Evolutionary conservation across 2,329 filamentous ascomycete genomes (phyloP), one percentile per base, ranked within the genome.

Genomic region (Apiospora marii): DNA sequence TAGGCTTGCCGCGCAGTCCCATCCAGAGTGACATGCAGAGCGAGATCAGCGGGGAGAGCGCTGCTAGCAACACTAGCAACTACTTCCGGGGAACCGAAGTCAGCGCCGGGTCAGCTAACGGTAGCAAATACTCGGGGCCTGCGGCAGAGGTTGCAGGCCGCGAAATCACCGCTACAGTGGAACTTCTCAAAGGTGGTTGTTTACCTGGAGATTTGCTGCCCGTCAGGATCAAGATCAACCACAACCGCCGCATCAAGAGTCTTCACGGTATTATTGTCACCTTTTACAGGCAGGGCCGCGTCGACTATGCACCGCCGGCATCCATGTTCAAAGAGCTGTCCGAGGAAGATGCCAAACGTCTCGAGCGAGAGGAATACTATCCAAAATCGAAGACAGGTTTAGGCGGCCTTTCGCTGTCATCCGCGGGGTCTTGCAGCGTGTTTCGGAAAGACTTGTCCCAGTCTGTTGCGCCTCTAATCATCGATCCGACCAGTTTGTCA

Each of bases 391-490:
- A 93, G 74, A 97, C 95, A 0, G 95, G 95, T 0, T 88, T 98
- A 10, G 94, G 93, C 22, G 95, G 95, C 0, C 85, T 98, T 41
- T 97, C 95, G 1, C 87, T 98, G 53, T 94, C 94, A 1, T 96
- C 94, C 1, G 93, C 93, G 8, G 92, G 94, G 49, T 95, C 95
- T 2, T 96, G 92, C 80, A 96, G 95, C 81, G 89, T 96, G n/a
- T 98, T 98, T 81, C 92, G 96, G 71, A 98, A 98, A 81, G 96
- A 99, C 81, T 85, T 99, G 4, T 92, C 94, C 5, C 96, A 99
- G 81, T 92, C 93, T 0, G 94, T 97, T 72, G 92, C 93, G 27
- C 95, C 96, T 5, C 86, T 99, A 67, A 94, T 98, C 71, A 92
- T 98, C 71, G 93, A 98, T 78, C 96, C 95, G 0, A 85, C 82